phyloP scores from a whole-genome alignment of 352 stramenopile genomes.

The Globisporangium rhizosaccharum region DNA sequence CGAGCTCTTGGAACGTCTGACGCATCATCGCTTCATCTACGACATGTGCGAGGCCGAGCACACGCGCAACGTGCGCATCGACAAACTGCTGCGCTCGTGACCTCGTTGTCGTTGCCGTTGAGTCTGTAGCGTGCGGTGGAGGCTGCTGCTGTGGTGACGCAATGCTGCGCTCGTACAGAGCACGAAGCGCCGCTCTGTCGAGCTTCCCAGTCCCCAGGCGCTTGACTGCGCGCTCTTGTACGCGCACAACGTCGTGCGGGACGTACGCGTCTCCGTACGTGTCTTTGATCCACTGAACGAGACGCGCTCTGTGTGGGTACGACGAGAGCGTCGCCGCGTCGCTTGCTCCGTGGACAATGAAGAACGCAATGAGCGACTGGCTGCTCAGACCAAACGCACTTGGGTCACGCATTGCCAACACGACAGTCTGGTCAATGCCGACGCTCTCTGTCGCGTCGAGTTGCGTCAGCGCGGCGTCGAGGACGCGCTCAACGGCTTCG shows the following conservation, averaged over 20 bases:
- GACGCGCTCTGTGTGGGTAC: constrained; percentile 11
- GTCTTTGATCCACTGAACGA: constrained; percentile 27
- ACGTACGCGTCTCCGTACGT: constrained; percentile 26
- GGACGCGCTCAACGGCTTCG: constrained; percentile 32
- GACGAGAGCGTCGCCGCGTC: neutral
- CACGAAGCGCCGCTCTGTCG: constrained; percentile 18
- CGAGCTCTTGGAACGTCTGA: constrained; percentile 34
- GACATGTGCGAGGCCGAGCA: neutral
- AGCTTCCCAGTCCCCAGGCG: constrained; percentile 41
- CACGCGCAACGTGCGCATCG: neutral
- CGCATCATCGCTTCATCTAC: neutral
- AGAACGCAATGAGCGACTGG: constrained; percentile 7
- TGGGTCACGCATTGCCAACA: constrained; percentile 3
- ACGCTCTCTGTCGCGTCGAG: constrained; percentile 3
- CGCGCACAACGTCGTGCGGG: constrained; percentile 17
- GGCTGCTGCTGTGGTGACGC: neutral
- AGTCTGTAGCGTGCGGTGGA: neutral
- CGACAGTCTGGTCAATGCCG: neutral
- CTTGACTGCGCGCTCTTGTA: constrained; percentile 14
- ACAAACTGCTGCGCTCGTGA: constrained; percentile 2
- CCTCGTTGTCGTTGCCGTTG: neutral
- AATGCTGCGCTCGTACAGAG: constrained; percentile 7
- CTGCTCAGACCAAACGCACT: constrained; percentile 3
- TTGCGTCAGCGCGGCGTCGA: constrained; percentile 13
- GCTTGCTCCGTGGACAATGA: neutral